These are phyloP conservation scores for Vitis rotundifolia DNA, from an alignment of 164 flowering plant species.

Conservation along the genomic window DNA sequence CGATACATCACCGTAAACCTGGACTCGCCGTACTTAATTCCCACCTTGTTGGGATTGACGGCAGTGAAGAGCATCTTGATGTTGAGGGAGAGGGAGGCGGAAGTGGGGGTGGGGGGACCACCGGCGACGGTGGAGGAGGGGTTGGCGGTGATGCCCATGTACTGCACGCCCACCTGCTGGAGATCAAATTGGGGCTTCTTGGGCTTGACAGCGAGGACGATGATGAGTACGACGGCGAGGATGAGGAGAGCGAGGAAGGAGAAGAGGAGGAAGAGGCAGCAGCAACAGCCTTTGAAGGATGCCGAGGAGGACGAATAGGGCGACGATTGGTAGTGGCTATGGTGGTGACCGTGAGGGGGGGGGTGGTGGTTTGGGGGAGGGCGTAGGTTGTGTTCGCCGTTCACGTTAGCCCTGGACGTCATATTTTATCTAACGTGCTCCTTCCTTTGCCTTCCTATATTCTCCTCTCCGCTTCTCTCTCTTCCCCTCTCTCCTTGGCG, in stretches of 20 bases:
- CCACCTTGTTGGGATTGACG: conserved; percentile 86
- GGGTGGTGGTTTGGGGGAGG: neutral
- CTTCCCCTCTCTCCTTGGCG: neutral
- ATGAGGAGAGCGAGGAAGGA: conserved; percentile 72
- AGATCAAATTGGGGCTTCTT: conserved; percentile 92
- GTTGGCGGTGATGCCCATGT: conserved; percentile 63
- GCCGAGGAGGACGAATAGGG: conserved; percentile 64
- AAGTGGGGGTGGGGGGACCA: conserved; percentile 18
- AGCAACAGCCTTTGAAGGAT: conserved; percentile 89
- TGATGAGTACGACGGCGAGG: conserved; percentile 68
- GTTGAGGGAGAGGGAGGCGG: conserved; percentile 62
- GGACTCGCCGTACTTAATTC: conserved; percentile 88
- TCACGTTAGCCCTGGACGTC: conserved; percentile 20
- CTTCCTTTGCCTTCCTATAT: neutral
- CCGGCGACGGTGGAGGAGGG: conserved; percentile 11
- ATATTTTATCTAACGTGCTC: conserved; percentile 11
- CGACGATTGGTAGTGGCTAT: conserved; percentile 30
- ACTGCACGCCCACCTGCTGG: conserved; percentile 85
- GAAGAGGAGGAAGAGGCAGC: conserved; percentile 91
- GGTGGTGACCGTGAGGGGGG: conserved; percentile 21
- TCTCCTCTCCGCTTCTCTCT: neutral
- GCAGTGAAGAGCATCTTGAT: conserved; percentile 85
- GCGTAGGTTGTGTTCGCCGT: conserved; percentile 19
- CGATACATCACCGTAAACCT: conserved; percentile 82
- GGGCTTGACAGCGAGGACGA: conserved; percentile 86